Percentiles rank a stretch among this genome's conserved stretches.
phyloP scores from a whole-genome alignment of 441 rosid species.

The Viola pubescens region DNA sequence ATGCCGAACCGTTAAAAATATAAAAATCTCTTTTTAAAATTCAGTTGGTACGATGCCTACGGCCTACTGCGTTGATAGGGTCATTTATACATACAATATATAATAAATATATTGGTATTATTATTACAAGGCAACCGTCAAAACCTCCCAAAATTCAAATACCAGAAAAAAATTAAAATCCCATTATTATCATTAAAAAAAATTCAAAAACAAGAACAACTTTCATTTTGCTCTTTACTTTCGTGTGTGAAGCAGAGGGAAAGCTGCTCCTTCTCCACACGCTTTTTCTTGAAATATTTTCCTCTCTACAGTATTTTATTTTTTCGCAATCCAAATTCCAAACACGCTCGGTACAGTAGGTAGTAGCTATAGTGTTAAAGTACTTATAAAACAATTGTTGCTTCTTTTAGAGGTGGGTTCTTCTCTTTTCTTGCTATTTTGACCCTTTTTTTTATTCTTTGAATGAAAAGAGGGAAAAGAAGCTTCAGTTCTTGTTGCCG shows the following conservation, averaged over 20 bases:
- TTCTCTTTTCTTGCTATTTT: background rate
- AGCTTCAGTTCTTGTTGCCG: background rate
- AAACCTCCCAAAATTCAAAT: conserved; percentile 33
- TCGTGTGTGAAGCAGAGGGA: conserved; percentile 32
- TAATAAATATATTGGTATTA: too few relatives aligned
- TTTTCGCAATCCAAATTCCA: conserved; percentile 14
- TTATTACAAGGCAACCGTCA: background rate
- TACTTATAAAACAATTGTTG: background rate
- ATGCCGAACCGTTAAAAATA: too few relatives aligned
- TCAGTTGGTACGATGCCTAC: too few relatives aligned
- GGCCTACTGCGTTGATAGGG: too few relatives aligned
- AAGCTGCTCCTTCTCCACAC: conserved; percentile 46
- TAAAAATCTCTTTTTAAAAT: too few relatives aligned
- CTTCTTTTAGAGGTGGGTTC: background rate
- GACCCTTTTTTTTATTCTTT: background rate
- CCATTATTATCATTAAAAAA: background rate
- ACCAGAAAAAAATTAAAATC: conserved; percentile 15
- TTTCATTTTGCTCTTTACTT: background rate
- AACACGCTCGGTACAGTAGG: conserved; percentile 10
- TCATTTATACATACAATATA: too few relatives aligned
- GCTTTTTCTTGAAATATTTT: conserved; percentile 29
- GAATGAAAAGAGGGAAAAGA: background rate
- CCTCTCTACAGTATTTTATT: conserved; percentile 15
- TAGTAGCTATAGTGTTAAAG: too few relatives aligned
- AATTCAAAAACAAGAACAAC: background rate